Percentiles rank a stretch among this genome's conserved stretches.
Evolutionary conservation across 345 rosid genomes (phyloP).

Genomic region (Eucalyptus polyanthemos): DNA sequence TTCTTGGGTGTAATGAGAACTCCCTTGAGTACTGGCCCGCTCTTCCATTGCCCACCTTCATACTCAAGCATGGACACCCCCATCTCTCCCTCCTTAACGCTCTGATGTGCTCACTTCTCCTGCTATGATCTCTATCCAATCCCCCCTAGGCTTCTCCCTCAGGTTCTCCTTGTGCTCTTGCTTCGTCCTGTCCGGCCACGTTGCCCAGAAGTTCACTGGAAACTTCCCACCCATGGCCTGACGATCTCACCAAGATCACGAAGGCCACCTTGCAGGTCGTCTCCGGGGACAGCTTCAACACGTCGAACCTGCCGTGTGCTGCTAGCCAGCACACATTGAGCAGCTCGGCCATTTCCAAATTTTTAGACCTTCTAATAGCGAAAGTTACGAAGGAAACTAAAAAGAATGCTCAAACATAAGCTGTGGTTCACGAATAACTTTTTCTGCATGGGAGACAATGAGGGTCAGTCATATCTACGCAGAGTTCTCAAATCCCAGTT

Average conservation of each 20-base stretch:
- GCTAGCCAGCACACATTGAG: conserved; percentile 57
- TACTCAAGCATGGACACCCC: conserved; percentile 3
- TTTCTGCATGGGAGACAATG: too few species aligned
- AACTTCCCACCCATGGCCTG: conserved; percentile 39
- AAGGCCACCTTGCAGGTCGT: conserved; percentile 24
- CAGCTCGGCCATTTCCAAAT: conserved; percentile 31
- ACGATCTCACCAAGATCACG: conserved; percentile 27
- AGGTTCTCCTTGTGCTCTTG: conserved; percentile 21
- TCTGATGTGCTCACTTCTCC: neutral
- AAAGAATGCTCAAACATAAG: too few species aligned
- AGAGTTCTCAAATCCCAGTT: too few species aligned
- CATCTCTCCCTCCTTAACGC: neutral
- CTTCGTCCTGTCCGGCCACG: conserved; percentile 20
- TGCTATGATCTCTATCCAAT: conserved; percentile 19
- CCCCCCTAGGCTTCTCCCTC: conserved; percentile 5
- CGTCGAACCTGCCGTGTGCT: conserved; percentile 21
- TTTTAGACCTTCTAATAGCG: too few species aligned
- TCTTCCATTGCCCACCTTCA: conserved; percentile 38
- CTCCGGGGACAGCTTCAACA: conserved; percentile 36
- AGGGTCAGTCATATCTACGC: too few species aligned
- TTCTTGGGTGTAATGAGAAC: conserved; percentile 21
- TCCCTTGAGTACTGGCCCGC: conserved; percentile 28
- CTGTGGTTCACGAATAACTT: too few species aligned
- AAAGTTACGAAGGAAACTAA: too few species aligned
- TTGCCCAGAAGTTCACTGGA: conserved; percentile 35